Percentiles rank a stretch among this genome's conserved stretches.
These are phyloP conservation scores for Peniophora sp. DNA, from an alignment of 1,284 basidiomycete species.

Conservation along the genomic window DNA sequence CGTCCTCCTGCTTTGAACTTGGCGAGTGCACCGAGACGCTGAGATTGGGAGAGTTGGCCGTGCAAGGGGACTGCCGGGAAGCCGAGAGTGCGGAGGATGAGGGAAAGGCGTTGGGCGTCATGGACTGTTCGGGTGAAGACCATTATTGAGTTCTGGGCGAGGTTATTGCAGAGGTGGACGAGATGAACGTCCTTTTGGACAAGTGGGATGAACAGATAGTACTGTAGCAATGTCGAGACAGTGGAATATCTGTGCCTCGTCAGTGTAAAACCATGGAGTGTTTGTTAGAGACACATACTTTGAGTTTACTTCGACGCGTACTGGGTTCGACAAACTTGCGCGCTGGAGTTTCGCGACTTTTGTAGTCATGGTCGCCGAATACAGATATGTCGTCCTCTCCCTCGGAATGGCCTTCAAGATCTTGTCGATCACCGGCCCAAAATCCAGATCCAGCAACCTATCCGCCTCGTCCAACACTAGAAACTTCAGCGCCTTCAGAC, in stretches of 20 bases:
- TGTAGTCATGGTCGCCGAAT: conserved; percentile 99
- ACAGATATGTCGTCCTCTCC: conserved; percentile 93
- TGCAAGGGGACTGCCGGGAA: conserved; percentile 96
- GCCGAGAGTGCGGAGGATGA: conserved; percentile 85
- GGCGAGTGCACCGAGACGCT: conserved; percentile 87
- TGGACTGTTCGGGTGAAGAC: conserved; percentile 96
- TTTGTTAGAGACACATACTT: conserved; percentile 53
- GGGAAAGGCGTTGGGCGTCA: conserved; percentile 84
- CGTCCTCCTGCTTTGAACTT: conserved; percentile 97
- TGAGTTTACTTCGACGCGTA: conserved; percentile 89
- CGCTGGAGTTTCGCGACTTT: conserved; percentile 97
- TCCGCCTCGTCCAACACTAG: conserved; percentile 98
- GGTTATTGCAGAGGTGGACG: conserved; percentile 82
- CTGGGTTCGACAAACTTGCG: conserved; percentile 91
- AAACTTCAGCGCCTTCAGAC: conserved; percentile 81
- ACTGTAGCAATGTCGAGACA: conserved; percentile 91
- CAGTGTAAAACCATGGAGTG: conserved; percentile 4
- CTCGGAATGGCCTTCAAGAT: conserved; percentile 93
- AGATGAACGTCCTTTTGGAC: conserved; percentile 92
- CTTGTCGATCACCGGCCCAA: conserved; percentile 95
- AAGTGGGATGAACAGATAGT: conserved; percentile 93
- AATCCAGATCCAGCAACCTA: conserved; percentile 94
- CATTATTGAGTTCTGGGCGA: conserved; percentile 91
- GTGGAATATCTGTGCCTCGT: conserved; percentile 79
- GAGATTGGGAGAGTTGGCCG: conserved; percentile 91